Percentiles rank a stretch among this genome's conserved stretches.
Evolutionary conservation across 202 grass and related monocot species (phyloP).

Genomic region (Panicum hallii): DNA sequence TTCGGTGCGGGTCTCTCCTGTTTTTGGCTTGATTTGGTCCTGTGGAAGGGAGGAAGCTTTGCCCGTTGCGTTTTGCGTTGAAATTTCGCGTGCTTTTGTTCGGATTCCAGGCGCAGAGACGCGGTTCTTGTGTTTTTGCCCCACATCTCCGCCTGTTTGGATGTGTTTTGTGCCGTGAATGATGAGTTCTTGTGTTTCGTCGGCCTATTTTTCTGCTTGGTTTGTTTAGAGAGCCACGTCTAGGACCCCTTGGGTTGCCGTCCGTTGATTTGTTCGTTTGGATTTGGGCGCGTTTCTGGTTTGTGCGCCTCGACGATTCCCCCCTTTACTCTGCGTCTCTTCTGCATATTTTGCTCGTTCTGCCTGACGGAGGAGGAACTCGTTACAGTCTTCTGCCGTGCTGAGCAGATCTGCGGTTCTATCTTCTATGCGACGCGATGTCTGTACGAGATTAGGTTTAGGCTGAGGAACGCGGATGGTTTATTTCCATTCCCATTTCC

Average conservation of each 20-base stretch:
- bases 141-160: neutral
- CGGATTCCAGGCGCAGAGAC: neutral
- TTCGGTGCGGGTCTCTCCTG: neutral
- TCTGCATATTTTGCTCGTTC: neutral
- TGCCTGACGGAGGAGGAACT: neutral
- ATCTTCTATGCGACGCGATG: neutral
- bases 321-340: neutral
- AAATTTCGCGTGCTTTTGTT: neutral
- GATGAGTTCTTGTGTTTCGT: neutral
- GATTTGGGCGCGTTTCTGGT: neutral
- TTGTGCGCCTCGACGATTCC: neutral
- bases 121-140: neutral
- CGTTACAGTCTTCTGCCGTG: neutral
- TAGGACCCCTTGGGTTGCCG: neutral
- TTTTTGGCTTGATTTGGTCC: neutral
- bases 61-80: neutral
- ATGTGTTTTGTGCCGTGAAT: neutral
- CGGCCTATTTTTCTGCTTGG: neutral
- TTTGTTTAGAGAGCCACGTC: neutral
- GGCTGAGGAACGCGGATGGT: neutral
- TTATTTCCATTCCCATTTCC: neutral
- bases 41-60: neutral
- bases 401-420: conserved; percentile 7
- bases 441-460: neutral
- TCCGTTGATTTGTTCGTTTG: neutral